Conservation (phyloP, 768 basidiomycete species). For the Dioszegia crocea region DNA sequence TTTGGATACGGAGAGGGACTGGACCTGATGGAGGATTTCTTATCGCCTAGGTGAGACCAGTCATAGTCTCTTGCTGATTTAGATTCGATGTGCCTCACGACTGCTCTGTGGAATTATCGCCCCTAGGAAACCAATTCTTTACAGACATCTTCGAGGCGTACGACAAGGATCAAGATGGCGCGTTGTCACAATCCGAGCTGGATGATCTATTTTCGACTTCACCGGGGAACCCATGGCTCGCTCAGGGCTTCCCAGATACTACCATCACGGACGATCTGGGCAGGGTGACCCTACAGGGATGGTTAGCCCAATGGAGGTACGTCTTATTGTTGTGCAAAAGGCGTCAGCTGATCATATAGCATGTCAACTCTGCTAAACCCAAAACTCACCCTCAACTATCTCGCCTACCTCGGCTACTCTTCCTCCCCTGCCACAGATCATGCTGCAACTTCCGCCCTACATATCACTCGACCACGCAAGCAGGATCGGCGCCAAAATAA, state of each 20-base stretch:
- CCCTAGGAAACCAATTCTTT: slow-evolving; percentile 92
- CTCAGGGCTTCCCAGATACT: slow-evolving; percentile 84
- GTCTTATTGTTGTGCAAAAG: slow-evolving; percentile 25
- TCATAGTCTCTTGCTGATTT: neutral
- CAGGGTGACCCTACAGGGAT: slow-evolving; percentile 91
- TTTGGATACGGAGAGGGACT: slow-evolving; percentile 97
- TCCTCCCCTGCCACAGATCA: slow-evolving; percentile 46
- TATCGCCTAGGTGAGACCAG: slow-evolving; percentile 75
- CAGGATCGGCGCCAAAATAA: slow-evolving; percentile 80
- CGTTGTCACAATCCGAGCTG: slow-evolving; percentile 74
- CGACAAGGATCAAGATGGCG: slow-evolving; percentile 98
- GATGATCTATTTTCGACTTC: slow-evolving; percentile 87
- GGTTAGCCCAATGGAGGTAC: slow-evolving; percentile 98
- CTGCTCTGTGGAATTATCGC: slow-evolving; percentile 91
- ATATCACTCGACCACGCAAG: slow-evolving; percentile 77
- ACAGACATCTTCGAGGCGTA: slow-evolving; percentile 93
- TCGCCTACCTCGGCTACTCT: slow-evolving; percentile 91
- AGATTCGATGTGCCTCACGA: slow-evolving; percentile 92
- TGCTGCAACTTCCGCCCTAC: slow-evolving; percentile 68
- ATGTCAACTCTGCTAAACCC: slow-evolving; percentile 98
- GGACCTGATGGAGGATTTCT: slow-evolving; percentile 77
- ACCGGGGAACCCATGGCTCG: slow-evolving; percentile 93
- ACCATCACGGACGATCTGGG: slow-evolving; percentile 81
- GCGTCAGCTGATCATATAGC: slow-evolving; percentile 53
- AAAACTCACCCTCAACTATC: slow-evolving; percentile 83